phyloP scores from a whole-genome alignment of 371 early-diverging fungal species.

The Mucor indicus region DNA sequence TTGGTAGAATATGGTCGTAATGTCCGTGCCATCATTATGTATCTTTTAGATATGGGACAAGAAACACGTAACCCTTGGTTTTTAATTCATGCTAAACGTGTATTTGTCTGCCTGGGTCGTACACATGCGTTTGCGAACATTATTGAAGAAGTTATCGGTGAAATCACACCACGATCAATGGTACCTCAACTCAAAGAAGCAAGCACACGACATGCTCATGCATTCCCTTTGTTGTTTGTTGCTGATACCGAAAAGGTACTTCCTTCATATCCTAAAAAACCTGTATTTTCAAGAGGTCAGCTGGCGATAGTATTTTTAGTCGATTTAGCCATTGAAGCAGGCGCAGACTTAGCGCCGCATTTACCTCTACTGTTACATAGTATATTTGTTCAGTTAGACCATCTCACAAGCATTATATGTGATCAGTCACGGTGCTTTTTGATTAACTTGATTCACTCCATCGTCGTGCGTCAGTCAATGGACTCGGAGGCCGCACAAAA shows the following conservation, averaged over 20 bases:
- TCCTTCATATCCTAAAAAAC: slow-evolving; percentile 63
- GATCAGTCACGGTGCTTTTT: slow-evolving; percentile 81
- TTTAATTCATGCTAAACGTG: slow-evolving; percentile 75
- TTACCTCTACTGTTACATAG: slow-evolving; percentile 75
- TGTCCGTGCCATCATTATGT: slow-evolving; percentile 69
- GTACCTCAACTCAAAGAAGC: slow-evolving; percentile 62
- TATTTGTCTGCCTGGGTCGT: slow-evolving; percentile 77
- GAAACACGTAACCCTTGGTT: slow-evolving; percentile 79
- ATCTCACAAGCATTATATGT: slow-evolving; percentile 71
- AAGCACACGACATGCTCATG: slow-evolving; percentile 39
- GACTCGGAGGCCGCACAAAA: slow-evolving; percentile 55
- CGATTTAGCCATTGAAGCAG: slow-evolving; percentile 78
- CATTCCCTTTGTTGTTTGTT: slow-evolving; percentile 49
- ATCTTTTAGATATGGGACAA: slow-evolving; percentile 69
- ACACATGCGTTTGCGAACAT: slow-evolving; percentile 60
- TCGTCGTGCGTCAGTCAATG: slow-evolving; percentile 59
- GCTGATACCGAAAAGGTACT: slow-evolving; percentile 70
- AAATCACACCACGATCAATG: slow-evolving; percentile 78
- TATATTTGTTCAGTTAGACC: slow-evolving; percentile 79
- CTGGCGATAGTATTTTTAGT: slow-evolving; percentile 77
- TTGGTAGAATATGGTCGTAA: slow-evolving; percentile 69
- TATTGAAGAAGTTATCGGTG: slow-evolving; percentile 61
- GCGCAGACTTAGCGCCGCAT: slow-evolving; percentile 63
- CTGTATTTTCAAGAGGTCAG: slow-evolving; percentile 77
- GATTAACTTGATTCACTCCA: slow-evolving; percentile 76